Evolutionary conservation across 495 filamentous ascomycete species (phyloP).

Genomic region (Penicillium angulare): DNA sequence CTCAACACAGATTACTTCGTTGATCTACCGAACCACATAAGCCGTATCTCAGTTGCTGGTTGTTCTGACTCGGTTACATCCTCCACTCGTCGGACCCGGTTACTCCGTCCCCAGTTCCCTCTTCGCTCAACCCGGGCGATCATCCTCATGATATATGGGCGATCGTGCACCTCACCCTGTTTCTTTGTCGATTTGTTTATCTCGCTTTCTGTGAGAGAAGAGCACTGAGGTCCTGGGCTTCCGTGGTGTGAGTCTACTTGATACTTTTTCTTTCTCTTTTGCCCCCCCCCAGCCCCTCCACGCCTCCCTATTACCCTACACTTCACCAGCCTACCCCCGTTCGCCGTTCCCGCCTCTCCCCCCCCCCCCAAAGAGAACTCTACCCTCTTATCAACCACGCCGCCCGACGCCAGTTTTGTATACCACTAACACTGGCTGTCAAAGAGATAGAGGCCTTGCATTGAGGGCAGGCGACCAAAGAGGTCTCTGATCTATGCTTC

Average conservation of each 20-base stretch:
- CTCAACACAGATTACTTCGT: too few relatives aligned
- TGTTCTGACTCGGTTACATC: slow-evolving; percentile 28
- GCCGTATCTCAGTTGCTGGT: slow-evolving; percentile 4
- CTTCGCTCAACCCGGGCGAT: slow-evolving; percentile 32
- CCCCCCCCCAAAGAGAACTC: slow-evolving; percentile 16
- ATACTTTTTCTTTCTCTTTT: slow-evolving; percentile 1
- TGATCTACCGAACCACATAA: background rate
- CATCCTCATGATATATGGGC: slow-evolving; percentile 29
- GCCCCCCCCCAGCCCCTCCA: slow-evolving; percentile 36
- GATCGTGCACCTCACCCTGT: slow-evolving; percentile 31
- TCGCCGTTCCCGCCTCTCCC: slow-evolving; percentile 17
- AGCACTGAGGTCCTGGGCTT: slow-evolving; percentile 6
- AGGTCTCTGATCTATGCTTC: slow-evolving; percentile 33
- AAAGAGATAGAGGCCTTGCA: slow-evolving; percentile 23
- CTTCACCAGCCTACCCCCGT: slow-evolving; percentile 11
- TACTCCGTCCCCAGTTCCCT: slow-evolving; percentile 34
- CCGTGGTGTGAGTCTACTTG: slow-evolving; percentile 13
- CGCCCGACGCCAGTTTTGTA: slow-evolving; percentile 6
- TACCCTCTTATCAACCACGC: slow-evolving; percentile 14
- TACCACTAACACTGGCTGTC: background rate
- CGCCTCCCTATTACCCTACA: slow-evolving; percentile 27
- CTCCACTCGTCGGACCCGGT: slow-evolving; percentile 30
- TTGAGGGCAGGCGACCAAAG: slow-evolving; percentile 27
- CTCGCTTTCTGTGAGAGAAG: slow-evolving; percentile 4
- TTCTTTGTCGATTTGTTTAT: slow-evolving; percentile 1